Base-by-base conservation (phyloP, 306 rosid genomes). In the Ormosia semicastrata region DNA sequence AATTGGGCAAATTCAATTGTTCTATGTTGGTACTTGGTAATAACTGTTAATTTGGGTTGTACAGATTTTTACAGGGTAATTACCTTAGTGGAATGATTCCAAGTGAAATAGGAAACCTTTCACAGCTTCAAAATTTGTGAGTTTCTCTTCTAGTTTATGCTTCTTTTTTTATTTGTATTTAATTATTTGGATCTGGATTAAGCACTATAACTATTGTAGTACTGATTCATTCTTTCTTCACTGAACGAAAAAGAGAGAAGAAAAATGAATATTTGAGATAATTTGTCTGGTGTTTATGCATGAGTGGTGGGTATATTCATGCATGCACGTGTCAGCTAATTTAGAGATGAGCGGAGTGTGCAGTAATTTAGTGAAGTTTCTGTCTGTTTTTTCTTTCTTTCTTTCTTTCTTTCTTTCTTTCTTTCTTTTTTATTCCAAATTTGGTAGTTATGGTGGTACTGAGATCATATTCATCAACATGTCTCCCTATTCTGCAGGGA, bases 21-120 rank as follows among this genome's bases (percentile, higher is more conserved):
- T 81, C 46, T 54, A 33, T 85, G 29, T 46, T 60, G 59, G 36
- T 64, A 66, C 71, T 73, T 56, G 79, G 54, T 40, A 70, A 65
- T 70, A 80, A 76, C 65, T 79, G 37, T 70, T 36, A 75, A 74
- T 78, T 76, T 72, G 54, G 69, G 77, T 72, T 88, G 47, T 81
- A 78, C 94, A 95, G 99, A 85, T 92, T 80, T 85, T 90, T 95
- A 89, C 99, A 96, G 92, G 94, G 94, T 79, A 93, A 96, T 93
- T 96, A 93, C 87, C 89, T 96, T n/a, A 88, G 97, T 71, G 98
- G 98, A 62, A 34, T 52, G 43, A 89, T 96, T 85, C 98, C 99
- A 79, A 84, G 77, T 80, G 98, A 93, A 83, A 75, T 93, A 79
- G 98, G 99, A 87, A 89, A 84, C 76, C 97, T 96, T 73, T 87